A percentile compares a stretch with the other conserved stretches of the same genome.
Evolutionary conservation across 352 stramenopile genomes (phyloP).

Genomic region (Phytophthora foliorum): DNA sequence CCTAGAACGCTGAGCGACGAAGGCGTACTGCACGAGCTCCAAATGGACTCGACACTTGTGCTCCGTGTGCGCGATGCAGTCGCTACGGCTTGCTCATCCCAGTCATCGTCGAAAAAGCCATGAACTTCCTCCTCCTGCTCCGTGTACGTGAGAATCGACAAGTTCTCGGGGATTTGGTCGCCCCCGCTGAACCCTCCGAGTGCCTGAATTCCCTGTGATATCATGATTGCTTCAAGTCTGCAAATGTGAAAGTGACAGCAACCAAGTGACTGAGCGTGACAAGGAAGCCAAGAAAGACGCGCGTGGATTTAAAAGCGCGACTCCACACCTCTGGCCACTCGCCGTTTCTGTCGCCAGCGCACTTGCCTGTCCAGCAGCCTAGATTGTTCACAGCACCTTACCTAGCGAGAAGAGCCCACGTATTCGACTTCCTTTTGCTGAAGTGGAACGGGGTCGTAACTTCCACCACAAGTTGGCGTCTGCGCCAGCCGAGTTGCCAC

Average conservation of each 20-base stretch:
- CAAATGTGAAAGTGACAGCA: slow-evolving; percentile 30
- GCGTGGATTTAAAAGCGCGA: slow-evolving; percentile 19
- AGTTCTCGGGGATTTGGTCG: slow-evolving; percentile 21
- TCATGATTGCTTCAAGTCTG: slow-evolving; percentile 23
- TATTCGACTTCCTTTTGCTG: background rate
- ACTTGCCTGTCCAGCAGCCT: slow-evolving; percentile 29
- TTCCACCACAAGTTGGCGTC: background rate
- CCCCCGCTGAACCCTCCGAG: slow-evolving; percentile 34
- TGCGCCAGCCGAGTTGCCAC: background rate
- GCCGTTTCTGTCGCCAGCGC: slow-evolving; percentile 37
- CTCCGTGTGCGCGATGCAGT: background rate
- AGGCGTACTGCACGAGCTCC: slow-evolving; percentile 8
- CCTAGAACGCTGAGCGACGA: slow-evolving; percentile 27
- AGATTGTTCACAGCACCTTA: slow-evolving; percentile 15
- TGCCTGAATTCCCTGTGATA: slow-evolving; percentile 9
- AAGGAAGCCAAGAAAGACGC: slow-evolving; percentile 24
- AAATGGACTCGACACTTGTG: slow-evolving; percentile 23
- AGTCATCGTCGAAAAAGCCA: slow-evolving; percentile 31
- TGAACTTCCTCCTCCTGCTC: slow-evolving; percentile 29
- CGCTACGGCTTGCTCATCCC: slow-evolving; percentile 21
- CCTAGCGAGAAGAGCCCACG: slow-evolving; percentile 16
- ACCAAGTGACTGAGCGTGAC: slow-evolving; percentile 6
- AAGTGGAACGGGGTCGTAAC: background rate
- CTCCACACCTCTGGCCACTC: slow-evolving; percentile 22
- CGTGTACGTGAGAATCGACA: slow-evolving; percentile 37